Percentiles rank a stretch among this genome's conserved stretches.
phyloP scores from a whole-genome alignment of 805 yeast species.

The Myxozyma sirexii region DNA sequence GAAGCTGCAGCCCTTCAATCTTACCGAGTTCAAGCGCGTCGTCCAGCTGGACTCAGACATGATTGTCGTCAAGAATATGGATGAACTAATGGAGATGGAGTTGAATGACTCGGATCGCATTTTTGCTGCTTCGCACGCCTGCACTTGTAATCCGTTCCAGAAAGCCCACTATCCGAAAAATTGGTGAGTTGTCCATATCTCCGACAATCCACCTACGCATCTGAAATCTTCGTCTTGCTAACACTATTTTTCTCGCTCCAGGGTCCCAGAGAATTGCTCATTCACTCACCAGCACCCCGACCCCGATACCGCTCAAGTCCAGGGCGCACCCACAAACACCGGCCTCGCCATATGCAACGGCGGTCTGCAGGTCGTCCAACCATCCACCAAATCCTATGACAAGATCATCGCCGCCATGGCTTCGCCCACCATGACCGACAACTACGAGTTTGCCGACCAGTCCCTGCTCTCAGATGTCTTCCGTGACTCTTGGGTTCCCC shows the following conservation, averaged over 20 bases:
- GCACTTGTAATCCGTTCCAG: conserved; percentile 62
- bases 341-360: conserved; percentile 60
- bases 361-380: conserved; percentile 58
- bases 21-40: conserved; percentile 55
- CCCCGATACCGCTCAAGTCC: conserved; percentile 35
- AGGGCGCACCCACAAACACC: conserved; percentile 42
- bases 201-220: not conserved
- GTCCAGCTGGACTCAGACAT: conserved; percentile 63
- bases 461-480: conserved; percentile 59
- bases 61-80: conserved; percentile 60
- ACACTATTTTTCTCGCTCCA: not conserved
- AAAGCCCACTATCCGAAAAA: conserved; percentile 56
- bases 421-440: conserved; percentile 45
- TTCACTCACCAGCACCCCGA: conserved; percentile 45
- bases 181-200: conserved; percentile 47
- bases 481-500: conserved; percentile 52
- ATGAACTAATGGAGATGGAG: conserved; percentile 56
- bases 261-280: conserved; percentile 52
- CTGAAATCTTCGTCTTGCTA: not conserved
- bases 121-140: conserved; percentile 63
- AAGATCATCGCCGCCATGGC: conserved; percentile 48
- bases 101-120: conserved; percentile 40
- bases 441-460: conserved; percentile 62
- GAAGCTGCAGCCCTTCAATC: conserved; percentile 57
- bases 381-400: conserved; percentile 46